These are phyloP conservation scores for Penicillium sp. DNA, from an alignment of 2,329 filamentous ascomycete species.

Conservation along the genomic window DNA sequence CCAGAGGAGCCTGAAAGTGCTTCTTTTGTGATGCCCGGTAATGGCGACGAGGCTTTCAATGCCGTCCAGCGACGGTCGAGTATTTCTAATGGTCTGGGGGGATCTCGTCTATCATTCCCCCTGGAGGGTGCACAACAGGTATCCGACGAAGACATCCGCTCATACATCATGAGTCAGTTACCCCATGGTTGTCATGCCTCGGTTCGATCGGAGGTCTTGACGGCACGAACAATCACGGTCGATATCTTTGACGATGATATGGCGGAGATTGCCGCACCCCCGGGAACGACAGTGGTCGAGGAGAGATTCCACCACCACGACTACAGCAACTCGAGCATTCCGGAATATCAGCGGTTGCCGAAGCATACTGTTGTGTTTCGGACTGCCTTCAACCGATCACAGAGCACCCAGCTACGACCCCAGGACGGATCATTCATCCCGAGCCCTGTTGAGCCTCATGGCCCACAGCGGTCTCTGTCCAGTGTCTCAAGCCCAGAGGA, in stretches of 20 bases:
- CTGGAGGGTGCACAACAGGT: slow-evolving; percentile 39
- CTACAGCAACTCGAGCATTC: slow-evolving; percentile 37
- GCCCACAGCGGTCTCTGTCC: neutral
- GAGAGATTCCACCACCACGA: slow-evolving; percentile 49
- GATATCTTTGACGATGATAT: slow-evolving; percentile 46
- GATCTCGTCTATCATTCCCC: slow-evolving; percentile 32
- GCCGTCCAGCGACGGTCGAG: slow-evolving; percentile 37
- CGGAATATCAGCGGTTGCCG: slow-evolving; percentile 39
- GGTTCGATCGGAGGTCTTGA: slow-evolving; percentile 44
- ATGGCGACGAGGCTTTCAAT: slow-evolving; percentile 39
- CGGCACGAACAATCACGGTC: slow-evolving; percentile 47
- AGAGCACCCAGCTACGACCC: slow-evolving; percentile 37
- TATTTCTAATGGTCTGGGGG: slow-evolving; percentile 22
- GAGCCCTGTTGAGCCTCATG: slow-evolving; percentile 3
- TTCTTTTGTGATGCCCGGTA: slow-evolving; percentile 46
- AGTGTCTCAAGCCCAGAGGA: neutral
- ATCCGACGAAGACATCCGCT: slow-evolving; percentile 46
- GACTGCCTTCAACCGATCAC: slow-evolving; percentile 43
- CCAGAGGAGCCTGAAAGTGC: slow-evolving; percentile 50
- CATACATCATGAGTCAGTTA: slow-evolving; percentile 49
- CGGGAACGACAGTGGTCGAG: slow-evolving; percentile 47
- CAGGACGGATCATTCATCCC: slow-evolving; percentile 5
- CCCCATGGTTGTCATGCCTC: slow-evolving; percentile 44
- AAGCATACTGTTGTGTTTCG: slow-evolving; percentile 48
- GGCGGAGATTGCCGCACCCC: slow-evolving; percentile 44